These are phyloP conservation scores for Huntiella moniliformis DNA, from an alignment of 2,329 filamentous ascomycete species.

Conservation along the genomic window DNA sequence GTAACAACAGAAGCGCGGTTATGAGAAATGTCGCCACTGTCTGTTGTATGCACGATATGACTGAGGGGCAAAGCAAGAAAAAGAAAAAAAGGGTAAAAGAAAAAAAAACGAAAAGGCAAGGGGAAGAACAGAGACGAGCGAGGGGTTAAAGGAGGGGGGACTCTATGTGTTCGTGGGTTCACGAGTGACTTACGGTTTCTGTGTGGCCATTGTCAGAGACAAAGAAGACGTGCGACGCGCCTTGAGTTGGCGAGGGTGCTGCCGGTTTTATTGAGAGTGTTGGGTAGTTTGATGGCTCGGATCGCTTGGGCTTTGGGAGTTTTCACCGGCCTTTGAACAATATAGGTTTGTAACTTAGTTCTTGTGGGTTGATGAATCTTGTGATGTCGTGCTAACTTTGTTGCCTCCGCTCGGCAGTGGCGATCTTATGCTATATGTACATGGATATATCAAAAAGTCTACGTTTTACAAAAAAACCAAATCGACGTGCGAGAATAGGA, in stretches of 20 bases:
- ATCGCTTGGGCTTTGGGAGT: constrained; percentile 1
- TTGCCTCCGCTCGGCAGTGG: too few species aligned
- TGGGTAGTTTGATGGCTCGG: neutral
- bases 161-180: neutral
- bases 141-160: constrained; percentile 2
- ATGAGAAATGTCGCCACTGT: neutral
- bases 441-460: too few species aligned
- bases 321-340: too few species aligned
- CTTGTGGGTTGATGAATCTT: too few species aligned
- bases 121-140: neutral
- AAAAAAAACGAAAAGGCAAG: constrained; percentile 2
- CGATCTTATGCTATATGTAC: too few species aligned
- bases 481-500: too few species aligned
- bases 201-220: constrained; percentile 10
- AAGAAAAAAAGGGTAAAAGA: neutral
- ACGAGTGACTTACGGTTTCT: constrained; percentile 8
- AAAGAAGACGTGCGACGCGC: constrained; percentile 4
- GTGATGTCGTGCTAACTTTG: too few species aligned
- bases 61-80: neutral
- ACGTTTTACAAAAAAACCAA: too few species aligned
- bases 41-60: neutral
- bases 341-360: too few species aligned
- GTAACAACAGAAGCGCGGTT: neutral
- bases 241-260: constrained; percentile 6
- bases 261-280: constrained; percentile 6